Conservation (phyloP, 23 red algal species). For the Chondrus crispus region DNA sequence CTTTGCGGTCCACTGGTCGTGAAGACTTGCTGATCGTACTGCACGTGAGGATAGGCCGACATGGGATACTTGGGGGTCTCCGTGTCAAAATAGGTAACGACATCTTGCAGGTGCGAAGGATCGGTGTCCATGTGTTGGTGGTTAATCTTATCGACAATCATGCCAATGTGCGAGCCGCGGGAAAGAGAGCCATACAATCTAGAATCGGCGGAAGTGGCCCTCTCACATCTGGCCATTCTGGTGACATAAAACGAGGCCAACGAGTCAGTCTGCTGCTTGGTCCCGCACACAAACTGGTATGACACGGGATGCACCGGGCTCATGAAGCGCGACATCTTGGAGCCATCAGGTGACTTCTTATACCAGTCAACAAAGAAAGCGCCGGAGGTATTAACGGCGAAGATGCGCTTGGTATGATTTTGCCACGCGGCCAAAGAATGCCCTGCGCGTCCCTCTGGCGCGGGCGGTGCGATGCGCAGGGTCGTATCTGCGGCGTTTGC, state of each 20-base stretch:
- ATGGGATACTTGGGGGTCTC: too few species aligned
- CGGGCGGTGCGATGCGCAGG: not conserved
- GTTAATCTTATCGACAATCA: not conserved
- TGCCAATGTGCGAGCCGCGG: not conserved
- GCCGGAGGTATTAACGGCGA: slow-evolving; percentile 15
- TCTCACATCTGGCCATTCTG: not conserved
- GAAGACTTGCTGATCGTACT: too few species aligned
- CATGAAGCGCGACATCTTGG: not conserved
- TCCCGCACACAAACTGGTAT: slow-evolving; percentile 58
- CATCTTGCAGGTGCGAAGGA: too few species aligned
- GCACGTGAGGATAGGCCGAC: too few species aligned
- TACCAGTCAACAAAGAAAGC: slow-evolving; percentile 41
- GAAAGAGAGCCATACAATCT: not conserved
- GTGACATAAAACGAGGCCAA: slow-evolving; percentile 29
- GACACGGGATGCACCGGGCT: slow-evolving; percentile 17
- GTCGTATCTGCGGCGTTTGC: not conserved
- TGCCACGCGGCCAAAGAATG: slow-evolving; percentile 39
- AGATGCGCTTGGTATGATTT: slow-evolving; percentile 13
- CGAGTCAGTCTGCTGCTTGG: slow-evolving; percentile 17
- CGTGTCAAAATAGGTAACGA: too few species aligned
- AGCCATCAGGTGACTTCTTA: not conserved
- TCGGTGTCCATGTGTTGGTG: too few species aligned
- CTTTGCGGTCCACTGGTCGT: too few species aligned
- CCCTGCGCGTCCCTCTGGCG: not conserved
- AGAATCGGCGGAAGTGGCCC: not conserved